These are phyloP conservation scores for Fusarium poae DNA, from an alignment of 2,329 filamentous ascomycete species.

Conservation along the genomic window DNA sequence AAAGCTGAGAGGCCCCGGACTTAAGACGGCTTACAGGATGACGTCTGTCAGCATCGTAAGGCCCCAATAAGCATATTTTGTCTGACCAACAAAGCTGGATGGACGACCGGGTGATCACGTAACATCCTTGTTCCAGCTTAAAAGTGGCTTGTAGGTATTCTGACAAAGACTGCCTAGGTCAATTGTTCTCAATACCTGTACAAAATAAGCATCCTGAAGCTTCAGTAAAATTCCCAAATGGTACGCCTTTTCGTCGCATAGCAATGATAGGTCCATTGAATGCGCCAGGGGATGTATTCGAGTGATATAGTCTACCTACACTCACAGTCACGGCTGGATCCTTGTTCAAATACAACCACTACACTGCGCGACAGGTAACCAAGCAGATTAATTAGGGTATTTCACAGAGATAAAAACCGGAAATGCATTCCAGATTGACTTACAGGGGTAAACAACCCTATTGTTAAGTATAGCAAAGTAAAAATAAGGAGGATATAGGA, in stretches of 20 bases:
- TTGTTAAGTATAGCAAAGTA: too few species aligned
- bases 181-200: neutral
- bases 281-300: neutral
- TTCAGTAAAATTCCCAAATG: neutral
- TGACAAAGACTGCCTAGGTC: neutral
- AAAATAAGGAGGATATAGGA: neutral
- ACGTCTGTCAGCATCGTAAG: conserved; percentile 2
- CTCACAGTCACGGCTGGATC: too few species aligned
- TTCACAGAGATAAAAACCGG: too few species aligned
- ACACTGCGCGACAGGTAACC: too few species aligned
- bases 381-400: too few species aligned
- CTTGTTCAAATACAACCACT: too few species aligned
- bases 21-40: neutral
- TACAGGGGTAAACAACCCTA: too few species aligned
- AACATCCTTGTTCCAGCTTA: neutral
- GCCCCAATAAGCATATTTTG: conserved; percentile 8
- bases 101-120: neutral
- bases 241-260: neutral
- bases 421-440: too few species aligned
- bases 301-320: too few species aligned
- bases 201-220: neutral
- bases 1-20: neutral
- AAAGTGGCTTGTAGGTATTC: neutral
- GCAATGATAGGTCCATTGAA: neutral
- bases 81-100: too few species aligned